These are phyloP conservation scores for Candida jianshihensis DNA, from an alignment of 805 yeast species.

Conservation along the genomic window DNA sequence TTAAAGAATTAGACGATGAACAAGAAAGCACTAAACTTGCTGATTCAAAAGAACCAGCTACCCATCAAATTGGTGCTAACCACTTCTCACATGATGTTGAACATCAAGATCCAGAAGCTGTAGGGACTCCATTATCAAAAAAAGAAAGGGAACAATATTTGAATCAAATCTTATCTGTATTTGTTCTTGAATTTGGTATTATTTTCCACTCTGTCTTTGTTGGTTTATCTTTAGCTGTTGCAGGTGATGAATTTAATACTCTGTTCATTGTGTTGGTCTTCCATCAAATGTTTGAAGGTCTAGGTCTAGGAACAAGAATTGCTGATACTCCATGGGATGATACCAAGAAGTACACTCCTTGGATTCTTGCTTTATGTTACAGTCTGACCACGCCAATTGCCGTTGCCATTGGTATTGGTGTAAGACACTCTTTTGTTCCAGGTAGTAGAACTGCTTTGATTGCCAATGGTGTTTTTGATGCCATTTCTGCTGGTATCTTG, in stretches of 20 bases:
- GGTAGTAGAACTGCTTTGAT: conserved; percentile 52
- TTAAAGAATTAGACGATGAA: conserved; percentile 13
- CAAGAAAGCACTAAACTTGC: conserved; percentile 4
- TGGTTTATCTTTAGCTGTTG: conserved; percentile 70
- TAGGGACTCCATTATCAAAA: conserved; percentile 30
- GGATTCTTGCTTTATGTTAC: conserved; percentile 46
- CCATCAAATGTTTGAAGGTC: conserved; percentile 82
- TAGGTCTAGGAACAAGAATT: conserved; percentile 76
- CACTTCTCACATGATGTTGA: conserved; percentile 39
- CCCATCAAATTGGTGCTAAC: conserved; percentile 23
- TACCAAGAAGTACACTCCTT: conserved; percentile 42
- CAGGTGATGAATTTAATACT: conserved; percentile 70
- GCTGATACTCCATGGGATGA: conserved; percentile 39
- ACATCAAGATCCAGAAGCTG: conserved; percentile 37
- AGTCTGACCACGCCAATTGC: conserved; percentile 66
- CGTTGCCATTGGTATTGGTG: conserved; percentile 73
- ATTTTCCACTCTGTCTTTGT: conserved; percentile 79
- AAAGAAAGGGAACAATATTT: conserved; percentile 39
- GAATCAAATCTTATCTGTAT: conserved; percentile 48
- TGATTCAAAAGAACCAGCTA: conserved; percentile 1
- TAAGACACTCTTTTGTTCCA: conserved; percentile 54
- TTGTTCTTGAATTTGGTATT: conserved; percentile 71
- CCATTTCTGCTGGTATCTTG: conserved; percentile 72
- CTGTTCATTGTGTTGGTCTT: conserved; percentile 62
- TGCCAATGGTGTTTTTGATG: conserved; percentile 66